Base-by-base conservation (phyloP, 2,329 filamentous ascomycete species). In the Fusarium tuaranense region DNA sequence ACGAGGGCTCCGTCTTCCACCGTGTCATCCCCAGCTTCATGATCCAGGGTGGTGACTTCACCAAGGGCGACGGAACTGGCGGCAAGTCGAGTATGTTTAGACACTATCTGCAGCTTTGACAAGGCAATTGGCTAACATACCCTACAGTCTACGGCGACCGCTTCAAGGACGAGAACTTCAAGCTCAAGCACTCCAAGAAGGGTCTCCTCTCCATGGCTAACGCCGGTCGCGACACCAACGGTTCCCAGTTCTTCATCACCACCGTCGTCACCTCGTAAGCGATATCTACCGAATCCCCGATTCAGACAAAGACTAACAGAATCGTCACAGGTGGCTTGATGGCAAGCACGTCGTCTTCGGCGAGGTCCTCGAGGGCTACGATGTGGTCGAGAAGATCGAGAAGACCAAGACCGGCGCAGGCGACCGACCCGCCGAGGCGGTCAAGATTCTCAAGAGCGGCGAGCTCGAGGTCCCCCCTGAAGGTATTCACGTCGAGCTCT, bases 401-500 rank as follows among this genome's bases (percentile, higher is more conserved):
- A 90, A 92, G 79, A 87, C 88, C 76, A 84, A 89, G 81, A 96
- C 93, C 82, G 84, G 82, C 74, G 78, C 82, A 73, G 79, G 90
- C 78, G 93, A 95, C 86, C 93, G 91, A 86, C 94, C 94, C 32
- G 82, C 83, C 72, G 85, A 92, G 85, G 82, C 87, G 22, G 88
- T 97, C 85, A 95, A 92, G 88, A 95, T 97, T 81, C 89, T 84
- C 83, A 94, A 95, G 90, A 94, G 93, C 85, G 94, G 94, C 84
- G 94, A 96, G 88, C 87, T 97, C 79, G 89, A 92, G 83, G 92
- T 95, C 77, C 93, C 94, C 83, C 88, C 91, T 88, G 94, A 97
- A 97, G 94, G 94, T 97, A 96, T 95, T 88, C 93, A 95, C 87
- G 90, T 92, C 86, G 94, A 97, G 87, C 93, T 97, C 85, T 97